These are phyloP conservation scores for Exophiala phaeomuriformis DNA, from an alignment of 2,329 filamentous ascomycete species.

Conservation along the genomic window DNA sequence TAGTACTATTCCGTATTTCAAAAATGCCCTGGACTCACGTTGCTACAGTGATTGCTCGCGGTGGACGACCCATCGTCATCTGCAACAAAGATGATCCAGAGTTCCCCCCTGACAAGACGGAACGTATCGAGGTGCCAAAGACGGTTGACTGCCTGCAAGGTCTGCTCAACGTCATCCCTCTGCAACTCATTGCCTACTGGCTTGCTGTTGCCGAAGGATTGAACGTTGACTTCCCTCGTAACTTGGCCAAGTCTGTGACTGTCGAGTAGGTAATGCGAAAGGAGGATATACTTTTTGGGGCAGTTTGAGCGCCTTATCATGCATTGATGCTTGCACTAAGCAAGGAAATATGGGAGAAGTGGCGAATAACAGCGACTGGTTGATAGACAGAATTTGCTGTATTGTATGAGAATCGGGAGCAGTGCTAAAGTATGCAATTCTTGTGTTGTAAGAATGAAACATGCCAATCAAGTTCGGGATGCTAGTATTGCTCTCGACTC, in stretches of 20 bases:
- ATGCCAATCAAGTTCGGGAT: too few species aligned
- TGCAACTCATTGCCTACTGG: constrained; percentile 99
- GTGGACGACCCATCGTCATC: constrained; percentile 95
- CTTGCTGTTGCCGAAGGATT: constrained; percentile 90
- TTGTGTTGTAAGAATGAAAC: background rate
- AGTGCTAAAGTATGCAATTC: background rate
- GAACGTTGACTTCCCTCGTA: constrained; percentile 97
- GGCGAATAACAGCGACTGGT: background rate
- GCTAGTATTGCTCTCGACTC: too few species aligned
- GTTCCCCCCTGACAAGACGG: constrained; percentile 78
- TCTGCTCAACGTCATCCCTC: constrained; percentile 91
- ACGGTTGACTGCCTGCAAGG: constrained; percentile 94
- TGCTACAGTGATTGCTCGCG: constrained; percentile 75
- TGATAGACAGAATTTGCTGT: constrained; percentile 1
- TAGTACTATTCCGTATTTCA: constrained; percentile 25
- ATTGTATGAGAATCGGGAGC: background rate
- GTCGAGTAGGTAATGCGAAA: constrained; percentile 59
- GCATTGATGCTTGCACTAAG: background rate
- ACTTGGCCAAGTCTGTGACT: constrained; percentile 97
- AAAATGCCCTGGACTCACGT: constrained; percentile 30
- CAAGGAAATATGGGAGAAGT: background rate
- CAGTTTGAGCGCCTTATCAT: background rate
- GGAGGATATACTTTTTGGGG: background rate
- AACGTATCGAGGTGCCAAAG: constrained; percentile 95
- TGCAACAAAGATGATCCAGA: constrained; percentile 87